Evolutionary conservation across 2,329 filamentous ascomycete genomes (phyloP).

Genomic region (Pseudogymnoascus sp.): DNA sequence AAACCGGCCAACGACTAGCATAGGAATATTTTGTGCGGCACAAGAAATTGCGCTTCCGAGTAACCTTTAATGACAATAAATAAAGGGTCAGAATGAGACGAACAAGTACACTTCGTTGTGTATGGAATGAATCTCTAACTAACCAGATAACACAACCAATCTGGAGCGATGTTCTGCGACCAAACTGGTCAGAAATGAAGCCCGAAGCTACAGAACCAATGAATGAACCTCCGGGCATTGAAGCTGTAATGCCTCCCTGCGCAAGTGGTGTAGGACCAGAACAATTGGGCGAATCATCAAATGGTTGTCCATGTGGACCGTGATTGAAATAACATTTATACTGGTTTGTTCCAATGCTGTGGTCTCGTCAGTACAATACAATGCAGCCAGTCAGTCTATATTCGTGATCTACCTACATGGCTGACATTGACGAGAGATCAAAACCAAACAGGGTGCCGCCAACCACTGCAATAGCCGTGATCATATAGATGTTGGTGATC

Average conservation of each 20-base stretch:
- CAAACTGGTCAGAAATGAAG: conserved; percentile 48
- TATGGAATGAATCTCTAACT: conserved; percentile 11
- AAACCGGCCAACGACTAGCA: conserved; percentile 47
- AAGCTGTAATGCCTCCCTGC: conserved; percentile 59
- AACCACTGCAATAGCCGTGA: conserved; percentile 28
- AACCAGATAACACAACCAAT: conserved; percentile 39
- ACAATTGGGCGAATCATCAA: conserved; percentile 32
- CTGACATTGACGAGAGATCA: conserved; percentile 51
- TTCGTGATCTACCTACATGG: conserved; percentile 34
- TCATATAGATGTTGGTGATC: conserved; percentile 23
- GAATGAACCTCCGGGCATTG: conserved; percentile 66
- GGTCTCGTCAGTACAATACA: conserved; percentile 38
- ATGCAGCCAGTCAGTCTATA: conserved; percentile 43
- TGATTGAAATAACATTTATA: conserved; percentile 43
- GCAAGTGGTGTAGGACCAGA: conserved; percentile 42
- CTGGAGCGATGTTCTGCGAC: conserved; percentile 42
- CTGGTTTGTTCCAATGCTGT: conserved; percentile 40
- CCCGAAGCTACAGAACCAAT: conserved; percentile 55
- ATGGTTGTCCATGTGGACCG: conserved; percentile 36
- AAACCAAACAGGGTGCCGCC: conserved; percentile 32
- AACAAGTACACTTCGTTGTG: conserved; percentile 21
- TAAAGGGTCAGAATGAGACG: conserved; percentile 26
- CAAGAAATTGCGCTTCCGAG: conserved; percentile 54
- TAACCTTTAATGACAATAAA: conserved; percentile 31
- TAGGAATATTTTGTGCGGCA: conserved; percentile 48